Evolutionary conservation across 371 early-diverging fungal genomes (phyloP), one percentile per base, ranked within the genome.

Genomic region (Rhizomucor pusillus): DNA sequence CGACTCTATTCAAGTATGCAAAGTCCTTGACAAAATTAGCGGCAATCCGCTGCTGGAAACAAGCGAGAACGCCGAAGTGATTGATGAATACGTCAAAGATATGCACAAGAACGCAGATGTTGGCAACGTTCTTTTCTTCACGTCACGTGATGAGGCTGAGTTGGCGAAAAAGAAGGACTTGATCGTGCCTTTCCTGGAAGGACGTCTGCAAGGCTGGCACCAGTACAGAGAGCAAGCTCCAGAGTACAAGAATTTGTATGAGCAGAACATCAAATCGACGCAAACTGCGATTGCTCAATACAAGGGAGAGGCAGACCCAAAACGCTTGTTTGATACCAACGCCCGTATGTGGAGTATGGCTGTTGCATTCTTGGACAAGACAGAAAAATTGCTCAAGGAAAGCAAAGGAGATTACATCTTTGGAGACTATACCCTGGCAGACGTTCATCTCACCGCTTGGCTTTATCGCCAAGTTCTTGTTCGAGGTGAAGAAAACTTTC

Each of bases 51-150:
- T 29, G 13, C 50, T 56, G 24, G 48, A 50, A 14, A 56, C 33
- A 19, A 25, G 47, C 6, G 35, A 48, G 1, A 37, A 55, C 41
- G 56, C 61, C 22, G 45, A 24, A 18, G 66, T 55, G 3, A 60
- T 63, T 4, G 63, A 61, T 34, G 46, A 18, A 0, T 63, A 66
- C 19, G 24, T 70, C 14, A 56, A 70, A 18, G 53, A 54, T 3
- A 66, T 70, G 61, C 70, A 70, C 13, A 59, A 53, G 41, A 49
- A 63, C 3, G 62, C 47, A 13, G 67, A 67, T 54, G 65, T 67
- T 10, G 68, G 68, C 36, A 71, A 71, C 29, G 54, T 54, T 23
- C 56, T 71, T n/a, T 67, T 67, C 36, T 65, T 71, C 14, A 67
- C 67, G 1, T 59, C 71, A 22, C 62, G 63, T 11, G 54, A 33